Evolutionary conservation across 768 basidiomycete genomes (phyloP), one percentile per base, ranked within the genome.

Genomic region (Collybiopsis luxurians): DNA sequence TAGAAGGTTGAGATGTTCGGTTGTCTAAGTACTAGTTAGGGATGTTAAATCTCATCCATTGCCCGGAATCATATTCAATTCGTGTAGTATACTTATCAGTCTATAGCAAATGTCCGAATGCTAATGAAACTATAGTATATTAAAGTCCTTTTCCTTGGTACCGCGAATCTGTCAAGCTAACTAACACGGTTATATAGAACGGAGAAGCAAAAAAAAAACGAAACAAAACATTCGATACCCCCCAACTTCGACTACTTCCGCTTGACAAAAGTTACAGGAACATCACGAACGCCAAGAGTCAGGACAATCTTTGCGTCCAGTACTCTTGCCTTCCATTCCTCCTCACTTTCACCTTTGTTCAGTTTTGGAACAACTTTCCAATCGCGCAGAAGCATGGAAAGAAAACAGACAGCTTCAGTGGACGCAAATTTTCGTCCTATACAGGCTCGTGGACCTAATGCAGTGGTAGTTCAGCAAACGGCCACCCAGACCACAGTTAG

Each of bases 401-500:
- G 72, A 70, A 85, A 81, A 48, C 74, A 76, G 17, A 85, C 75
- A 1, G 75, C 72, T 62, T 86, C 82, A 0, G 72, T 75, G 0
- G 74, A 72, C 2, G 84, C 80, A 60, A 86, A 86, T 58, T 76
- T 81, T 27, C 80, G 70, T 4, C 84, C 84, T 12, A 84, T 67
- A 59, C 84, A 86, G 4, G 73, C 72, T 15, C 82, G 75, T 28
- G 81, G 80, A 46, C 80, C 79, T 76, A 58, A 34, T 34, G 4
- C 1, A 24, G 45, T 15, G 45, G 47, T 54, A 53, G n/a, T 57
- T 57, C 38, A 45, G 30, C 38, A 28, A 21, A 13, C 39, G 19
- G 19, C 23, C 36, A 1, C 30, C 21, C 39, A 57, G 31, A 28
- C 53, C 39, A 15, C 57, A 47, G 13, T 26, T 48, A 28, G 2